phyloP scores from a whole-genome alignment of 108 stramenopile species.

The Nitzschia sp. region DNA sequence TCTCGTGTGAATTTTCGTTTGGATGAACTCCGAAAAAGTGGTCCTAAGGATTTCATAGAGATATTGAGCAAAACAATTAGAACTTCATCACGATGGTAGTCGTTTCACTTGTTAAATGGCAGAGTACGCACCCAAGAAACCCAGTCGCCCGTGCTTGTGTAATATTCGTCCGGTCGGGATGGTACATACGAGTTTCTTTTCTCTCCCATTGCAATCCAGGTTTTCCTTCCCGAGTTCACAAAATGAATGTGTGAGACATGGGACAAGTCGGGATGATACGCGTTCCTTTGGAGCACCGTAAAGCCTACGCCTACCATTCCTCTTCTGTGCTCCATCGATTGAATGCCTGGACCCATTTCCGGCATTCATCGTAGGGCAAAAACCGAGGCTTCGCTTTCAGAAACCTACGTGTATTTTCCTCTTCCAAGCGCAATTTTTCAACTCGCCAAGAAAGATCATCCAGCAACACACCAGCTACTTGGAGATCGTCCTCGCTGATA shows the following conservation, averaged over 20 bases:
- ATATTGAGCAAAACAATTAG: neutral
- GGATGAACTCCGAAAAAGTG: constrained; percentile 53
- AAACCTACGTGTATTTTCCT: constrained; percentile 67
- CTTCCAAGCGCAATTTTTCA: constrained; percentile 69
- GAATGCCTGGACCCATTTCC: constrained; percentile 66
- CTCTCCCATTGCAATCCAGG: constrained; percentile 64
- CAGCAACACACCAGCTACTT: constrained; percentile 34
- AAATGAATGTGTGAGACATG: neutral
- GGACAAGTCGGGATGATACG: neutral
- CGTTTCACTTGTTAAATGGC: too few relatives aligned
- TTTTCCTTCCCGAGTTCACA: constrained; percentile 16
- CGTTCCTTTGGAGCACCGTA: too few relatives aligned
- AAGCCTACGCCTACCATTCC: constrained; percentile 45
- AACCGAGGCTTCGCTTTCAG: constrained; percentile 59
- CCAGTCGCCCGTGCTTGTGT: constrained; percentile 67
- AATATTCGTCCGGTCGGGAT: constrained; percentile 78
- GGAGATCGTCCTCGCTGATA: neutral
- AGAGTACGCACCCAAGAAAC: constrained; percentile 58
- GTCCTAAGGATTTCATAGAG: constrained; percentile 3
- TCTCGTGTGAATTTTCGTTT: neutral
- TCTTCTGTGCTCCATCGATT: constrained; percentile 50
- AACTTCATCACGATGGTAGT: too few relatives aligned
- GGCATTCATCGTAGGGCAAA: constrained; percentile 63
- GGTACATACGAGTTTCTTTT: constrained; percentile 74
- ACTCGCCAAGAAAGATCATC: constrained; percentile 70